A percentile compares a stretch with the other conserved stretches of the same genome.
phyloP scores from a whole-genome alignment of 805 yeast species.

The Ascoidea tarda region DNA sequence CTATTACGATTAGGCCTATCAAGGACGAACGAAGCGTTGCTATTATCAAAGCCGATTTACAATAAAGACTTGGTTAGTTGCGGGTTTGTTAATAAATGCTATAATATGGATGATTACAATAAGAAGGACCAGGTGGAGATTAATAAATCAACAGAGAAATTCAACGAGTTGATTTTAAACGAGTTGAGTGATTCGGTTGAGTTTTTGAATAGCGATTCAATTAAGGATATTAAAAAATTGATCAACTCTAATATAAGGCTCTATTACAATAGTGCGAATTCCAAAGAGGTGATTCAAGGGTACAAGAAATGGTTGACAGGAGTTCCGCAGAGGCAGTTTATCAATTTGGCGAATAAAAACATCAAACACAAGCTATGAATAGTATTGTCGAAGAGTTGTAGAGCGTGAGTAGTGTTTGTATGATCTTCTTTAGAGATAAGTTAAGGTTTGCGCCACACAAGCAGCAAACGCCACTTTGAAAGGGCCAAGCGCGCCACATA shows the following conservation, averaged over 20 bases:
- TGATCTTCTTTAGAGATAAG: no score
- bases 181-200: constrained; percentile 22
- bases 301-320: constrained; percentile 59
- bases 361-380: constrained; percentile 46
- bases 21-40: constrained; percentile 56
- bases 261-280: constrained; percentile 33
- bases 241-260: constrained; percentile 20
- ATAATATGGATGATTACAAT: constrained; percentile 35
- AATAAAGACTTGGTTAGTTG: constrained; percentile 40
- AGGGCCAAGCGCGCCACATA: no score
- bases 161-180: constrained; percentile 25
- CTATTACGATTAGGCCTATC: constrained; percentile 61
- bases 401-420: no score
- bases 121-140: constrained; percentile 25
- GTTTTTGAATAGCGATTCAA: constrained; percentile 30
- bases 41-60: constrained; percentile 50
- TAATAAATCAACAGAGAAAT: constrained; percentile 19
- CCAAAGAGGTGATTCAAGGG: constrained; percentile 58
- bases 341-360: constrained; percentile 34
- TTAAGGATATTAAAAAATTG: constrained; percentile 30
- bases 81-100: constrained; percentile 53
- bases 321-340: constrained; percentile 57
- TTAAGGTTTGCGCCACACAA: no score
- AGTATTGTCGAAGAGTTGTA: no score
- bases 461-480: no score